These are phyloP conservation scores for Penicillium canariense DNA, from an alignment of 495 filamentous ascomycete species.

Conservation along the genomic window DNA sequence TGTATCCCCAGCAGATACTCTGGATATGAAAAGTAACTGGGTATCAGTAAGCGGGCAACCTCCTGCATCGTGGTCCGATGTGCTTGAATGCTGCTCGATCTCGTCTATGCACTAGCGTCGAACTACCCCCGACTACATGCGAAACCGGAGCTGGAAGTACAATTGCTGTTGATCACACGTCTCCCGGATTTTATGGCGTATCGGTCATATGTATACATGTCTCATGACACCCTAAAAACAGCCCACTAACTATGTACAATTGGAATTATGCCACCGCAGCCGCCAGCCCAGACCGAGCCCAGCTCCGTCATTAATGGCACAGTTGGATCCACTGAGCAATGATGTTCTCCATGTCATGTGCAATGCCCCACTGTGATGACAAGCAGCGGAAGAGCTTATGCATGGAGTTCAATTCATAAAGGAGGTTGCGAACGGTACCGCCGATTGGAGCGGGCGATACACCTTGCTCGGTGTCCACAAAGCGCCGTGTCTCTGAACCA, in stretches of 20 bases:
- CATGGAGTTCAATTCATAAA: conserved; percentile 51
- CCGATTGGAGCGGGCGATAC: conserved; percentile 16
- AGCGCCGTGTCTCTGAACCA: conserved; percentile 38
- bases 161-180: too few relatives aligned
- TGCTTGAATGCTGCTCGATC: too few relatives aligned
- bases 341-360: conserved; percentile 50
- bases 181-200: too few relatives aligned
- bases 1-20: too few relatives aligned
- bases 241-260: background rate
- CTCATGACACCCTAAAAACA: background rate
- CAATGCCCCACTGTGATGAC: conserved; percentile 48
- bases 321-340: conserved; percentile 46
- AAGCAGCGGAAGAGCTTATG: conserved; percentile 50
- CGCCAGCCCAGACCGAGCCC: background rate
- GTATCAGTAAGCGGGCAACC: too few relatives aligned
- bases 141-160: too few relatives aligned
- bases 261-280: too few relatives aligned
- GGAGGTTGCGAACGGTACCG: conserved; percentile 36
- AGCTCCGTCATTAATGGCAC: conserved; percentile 33
- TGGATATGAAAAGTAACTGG: too few relatives aligned
- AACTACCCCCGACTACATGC: too few relatives aligned
- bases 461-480: conserved; percentile 31
- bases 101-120: too few relatives aligned
- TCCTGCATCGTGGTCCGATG: too few relatives aligned
- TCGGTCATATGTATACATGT: background rate